Conservation (phyloP, 2,329 filamentous ascomycete genomes). For the Aspergillus hortae region DNA sequence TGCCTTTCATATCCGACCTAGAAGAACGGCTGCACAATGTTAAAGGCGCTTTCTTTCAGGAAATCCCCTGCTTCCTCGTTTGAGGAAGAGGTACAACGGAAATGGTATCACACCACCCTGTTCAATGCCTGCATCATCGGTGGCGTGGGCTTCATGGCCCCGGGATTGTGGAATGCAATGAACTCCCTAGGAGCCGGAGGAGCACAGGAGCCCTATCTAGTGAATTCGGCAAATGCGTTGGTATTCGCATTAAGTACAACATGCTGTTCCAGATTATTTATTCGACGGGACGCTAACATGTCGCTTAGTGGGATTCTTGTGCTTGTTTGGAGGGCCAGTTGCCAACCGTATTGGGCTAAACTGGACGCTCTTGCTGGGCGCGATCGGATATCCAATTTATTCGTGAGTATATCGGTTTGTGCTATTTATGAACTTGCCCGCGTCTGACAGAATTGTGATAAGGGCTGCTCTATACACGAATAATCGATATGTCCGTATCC, state of each 20-base stretch:
- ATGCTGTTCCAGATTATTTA: neutral
- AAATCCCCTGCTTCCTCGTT: no score
- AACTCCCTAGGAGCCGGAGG: slow-evolving; percentile 53
- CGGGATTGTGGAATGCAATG: slow-evolving; percentile 54
- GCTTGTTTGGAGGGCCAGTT: slow-evolving; percentile 47
- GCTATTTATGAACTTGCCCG: neutral
- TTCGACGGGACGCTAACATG: neutral
- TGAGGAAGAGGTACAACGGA: neutral
- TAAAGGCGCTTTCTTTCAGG: no score
- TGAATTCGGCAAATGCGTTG: slow-evolving; percentile 52
- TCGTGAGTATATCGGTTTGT: neutral
- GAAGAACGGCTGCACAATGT: neutral
- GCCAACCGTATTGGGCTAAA: slow-evolving; percentile 49
- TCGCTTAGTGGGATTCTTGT: slow-evolving; percentile 36
- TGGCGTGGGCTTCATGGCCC: slow-evolving; percentile 48
- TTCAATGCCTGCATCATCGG: slow-evolving; percentile 55
- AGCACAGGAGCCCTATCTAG: slow-evolving; percentile 50
- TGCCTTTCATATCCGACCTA: neutral
- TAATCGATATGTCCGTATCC: slow-evolving; percentile 24
- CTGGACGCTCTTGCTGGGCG: slow-evolving; percentile 42
- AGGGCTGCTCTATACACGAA: slow-evolving; percentile 46
- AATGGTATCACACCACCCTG: slow-evolving; percentile 51
- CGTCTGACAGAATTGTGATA: neutral
- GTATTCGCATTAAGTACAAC: slow-evolving; percentile 39
- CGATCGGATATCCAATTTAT: slow-evolving; percentile 47